Percentiles rank a stretch among this genome's conserved stretches.
phyloP scores from a whole-genome alignment of 2,329 filamentous ascomycete genomes.

The Talaromyces islandicus region DNA sequence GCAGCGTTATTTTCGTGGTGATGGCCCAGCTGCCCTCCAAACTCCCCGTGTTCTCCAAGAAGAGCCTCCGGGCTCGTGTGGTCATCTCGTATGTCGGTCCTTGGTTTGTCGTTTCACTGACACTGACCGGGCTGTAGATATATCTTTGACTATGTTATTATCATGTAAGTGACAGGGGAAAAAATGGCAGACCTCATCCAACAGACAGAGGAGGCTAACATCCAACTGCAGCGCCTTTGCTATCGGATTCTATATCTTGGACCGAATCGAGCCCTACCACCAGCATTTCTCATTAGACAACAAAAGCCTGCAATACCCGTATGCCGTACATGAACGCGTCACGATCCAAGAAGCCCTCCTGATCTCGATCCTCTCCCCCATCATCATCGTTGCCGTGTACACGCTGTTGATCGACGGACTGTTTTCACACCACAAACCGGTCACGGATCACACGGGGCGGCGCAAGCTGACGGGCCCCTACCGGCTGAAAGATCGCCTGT shows the following conservation, averaged over 20 bases:
- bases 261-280: conserved; percentile 50
- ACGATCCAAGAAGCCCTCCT: conserved; percentile 45
- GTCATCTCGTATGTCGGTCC: conserved; percentile 45
- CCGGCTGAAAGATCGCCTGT: conserved; percentile 51
- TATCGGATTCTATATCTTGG: conserved; percentile 47
- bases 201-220: neutral
- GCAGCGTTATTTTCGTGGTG: neutral
- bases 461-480: conserved; percentile 42
- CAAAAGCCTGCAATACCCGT: conserved; percentile 53
- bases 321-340: conserved; percentile 50
- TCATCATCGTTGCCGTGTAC: conserved; percentile 49
- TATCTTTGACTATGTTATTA: conserved; percentile 54
- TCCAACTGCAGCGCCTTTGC: conserved; percentile 41
- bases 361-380: conserved; percentile 45
- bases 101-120: neutral
- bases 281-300: conserved; percentile 54
- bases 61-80: conserved; percentile 44
- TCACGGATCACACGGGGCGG: conserved; percentile 30
- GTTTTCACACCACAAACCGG: conserved; percentile 47
- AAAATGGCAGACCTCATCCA: neutral
- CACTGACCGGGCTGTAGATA: conserved; percentile 35
- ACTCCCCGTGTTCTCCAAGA: conserved; percentile 48
- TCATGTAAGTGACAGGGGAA: conserved; percentile 44
- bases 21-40: conserved; percentile 33
- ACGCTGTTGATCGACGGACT: conserved; percentile 54